Evolutionary conservation across 306 rosid genomes (phyloP), one percentile per base, ranked within the genome.

Genomic region (Vigna trinervia): DNA sequence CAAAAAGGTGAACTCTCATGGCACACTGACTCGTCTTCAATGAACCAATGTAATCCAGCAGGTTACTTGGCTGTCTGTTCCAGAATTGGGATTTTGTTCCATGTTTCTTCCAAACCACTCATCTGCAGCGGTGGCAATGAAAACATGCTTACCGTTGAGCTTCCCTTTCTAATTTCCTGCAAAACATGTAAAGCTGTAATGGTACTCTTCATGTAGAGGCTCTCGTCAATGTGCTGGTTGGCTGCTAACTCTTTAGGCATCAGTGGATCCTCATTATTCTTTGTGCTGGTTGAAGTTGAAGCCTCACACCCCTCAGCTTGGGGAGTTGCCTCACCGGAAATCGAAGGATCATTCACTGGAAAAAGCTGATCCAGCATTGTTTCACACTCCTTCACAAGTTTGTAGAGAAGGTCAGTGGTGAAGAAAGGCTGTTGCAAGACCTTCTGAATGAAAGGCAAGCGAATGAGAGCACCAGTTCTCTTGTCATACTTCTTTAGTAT

Each of bases 391-490:
- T 94, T 91, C 71, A 94, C 91, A 39, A 94, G 96, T 88, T 94
- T 94, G 86, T 86, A 88, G 73, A 94, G 90, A 84, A 91, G 78
- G 81, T 94, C 98, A 8, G 91, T 91, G 69, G 96, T 91, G 73
- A 90, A 91, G 92, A 94, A 94, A 63, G 98, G 97, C 81, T 94
- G 91, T 38, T 86, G 96, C 83, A 94, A 66, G 45, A 94, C 98
- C 88, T 86, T 94, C 79, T 90, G 96, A 71, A 94, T 94, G 83
- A 91, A 94, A 63, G 97, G 96, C 85, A 94, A 75, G 47, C 98
- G 98, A 76, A 90, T 91, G 41, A 94, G 94, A 32, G 97, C 97
- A n/a, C 98, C 98, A 1, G 98, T 94, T 85, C 98, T 84, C 84
- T 94, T 91, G 82, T 94, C 98, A 76, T 94, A 91, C 87, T 94